These are phyloP conservation scores for Eragrostis tef DNA, from an alignment of 202 grass and related monocot genomes.

Conservation along the genomic window DNA sequence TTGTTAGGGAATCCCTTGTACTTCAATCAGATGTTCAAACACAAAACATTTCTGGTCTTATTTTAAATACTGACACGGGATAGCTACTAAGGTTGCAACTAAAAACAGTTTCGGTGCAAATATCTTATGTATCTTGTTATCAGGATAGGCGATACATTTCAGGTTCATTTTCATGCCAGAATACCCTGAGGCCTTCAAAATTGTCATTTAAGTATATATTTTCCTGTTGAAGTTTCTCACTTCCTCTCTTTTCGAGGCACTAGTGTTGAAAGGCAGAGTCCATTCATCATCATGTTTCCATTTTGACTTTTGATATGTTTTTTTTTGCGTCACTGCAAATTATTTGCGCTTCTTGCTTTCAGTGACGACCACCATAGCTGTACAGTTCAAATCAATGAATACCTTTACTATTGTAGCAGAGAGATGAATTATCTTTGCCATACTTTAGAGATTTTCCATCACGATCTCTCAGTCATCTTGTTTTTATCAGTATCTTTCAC, in stretches of 20 bases:
- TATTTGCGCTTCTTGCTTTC: constrained; percentile 30
- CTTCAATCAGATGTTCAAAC: background rate
- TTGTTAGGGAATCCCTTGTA: constrained; percentile 20
- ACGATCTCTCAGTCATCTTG: background rate
- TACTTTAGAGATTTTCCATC: background rate
- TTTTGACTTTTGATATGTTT: constrained; percentile 26
- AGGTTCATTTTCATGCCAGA: background rate
- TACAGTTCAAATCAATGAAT: constrained; percentile 18
- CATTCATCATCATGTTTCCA: constrained; percentile 29
- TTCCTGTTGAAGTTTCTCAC: constrained; percentile 18
- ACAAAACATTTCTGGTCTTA: constrained; percentile 10
- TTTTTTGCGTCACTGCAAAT: background rate
- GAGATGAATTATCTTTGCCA: constrained; percentile 24
- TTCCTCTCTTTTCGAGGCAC: constrained; percentile 13
- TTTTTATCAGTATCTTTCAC: background rate
- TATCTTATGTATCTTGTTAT: background rate
- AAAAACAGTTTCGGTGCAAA: background rate
- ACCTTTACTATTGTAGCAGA: constrained; percentile 9
- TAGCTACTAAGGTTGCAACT: background rate
- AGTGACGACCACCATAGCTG: background rate
- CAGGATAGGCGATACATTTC: background rate
- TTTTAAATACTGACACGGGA: constrained; percentile 12
- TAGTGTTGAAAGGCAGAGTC: background rate
- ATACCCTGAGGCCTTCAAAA: background rate
- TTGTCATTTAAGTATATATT: constrained; percentile 25